Percentiles rank a stretch among this genome's conserved stretches.
Conservation (phyloP, 768 basidiomycete genomes). For the Lentinus brumalis region DNA sequence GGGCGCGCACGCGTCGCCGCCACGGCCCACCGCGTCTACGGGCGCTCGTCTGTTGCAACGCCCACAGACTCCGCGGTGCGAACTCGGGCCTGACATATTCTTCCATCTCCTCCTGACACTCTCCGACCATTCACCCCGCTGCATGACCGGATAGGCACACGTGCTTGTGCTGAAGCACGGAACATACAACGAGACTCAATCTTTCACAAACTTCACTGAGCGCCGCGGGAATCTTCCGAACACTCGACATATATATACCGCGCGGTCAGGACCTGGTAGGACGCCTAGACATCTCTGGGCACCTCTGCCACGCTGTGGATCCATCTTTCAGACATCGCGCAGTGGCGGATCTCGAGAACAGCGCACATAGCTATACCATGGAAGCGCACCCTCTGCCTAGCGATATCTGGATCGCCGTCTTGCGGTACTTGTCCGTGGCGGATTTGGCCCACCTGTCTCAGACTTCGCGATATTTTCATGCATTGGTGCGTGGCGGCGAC, state of each 20-base stretch:
- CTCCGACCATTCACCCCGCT: slow-evolving; percentile 1
- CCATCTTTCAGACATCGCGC: neutral
- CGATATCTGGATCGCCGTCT: slow-evolving; percentile 58
- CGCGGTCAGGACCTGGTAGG: neutral
- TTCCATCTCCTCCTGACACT: slow-evolving; percentile 11
- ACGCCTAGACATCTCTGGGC: neutral
- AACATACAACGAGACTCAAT: neutral
- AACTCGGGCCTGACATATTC: slow-evolving; percentile 1
- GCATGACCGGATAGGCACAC: neutral
- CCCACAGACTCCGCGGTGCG: neutral
- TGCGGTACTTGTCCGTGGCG: slow-evolving; percentile 44
- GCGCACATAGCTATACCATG: slow-evolving; percentile 2
- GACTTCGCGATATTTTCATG: slow-evolving; percentile 37
- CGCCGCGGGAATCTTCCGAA: neutral
- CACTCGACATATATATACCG: neutral
- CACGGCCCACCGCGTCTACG: slow-evolving; percentile 6
- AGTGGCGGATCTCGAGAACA: neutral
- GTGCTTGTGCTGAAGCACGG: neutral
- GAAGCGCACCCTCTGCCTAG: slow-evolving; percentile 41
- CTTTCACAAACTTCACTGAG: neutral
- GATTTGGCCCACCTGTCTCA: slow-evolving; percentile 45
- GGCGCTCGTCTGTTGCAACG: neutral
- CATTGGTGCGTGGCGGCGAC: slow-evolving; percentile 43
- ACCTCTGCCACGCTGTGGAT: too few relatives aligned
- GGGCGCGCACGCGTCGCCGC: neutral